Conservation (phyloP, 2,329 filamentous ascomycete genomes). For the Claviceps maximensis region DNA sequence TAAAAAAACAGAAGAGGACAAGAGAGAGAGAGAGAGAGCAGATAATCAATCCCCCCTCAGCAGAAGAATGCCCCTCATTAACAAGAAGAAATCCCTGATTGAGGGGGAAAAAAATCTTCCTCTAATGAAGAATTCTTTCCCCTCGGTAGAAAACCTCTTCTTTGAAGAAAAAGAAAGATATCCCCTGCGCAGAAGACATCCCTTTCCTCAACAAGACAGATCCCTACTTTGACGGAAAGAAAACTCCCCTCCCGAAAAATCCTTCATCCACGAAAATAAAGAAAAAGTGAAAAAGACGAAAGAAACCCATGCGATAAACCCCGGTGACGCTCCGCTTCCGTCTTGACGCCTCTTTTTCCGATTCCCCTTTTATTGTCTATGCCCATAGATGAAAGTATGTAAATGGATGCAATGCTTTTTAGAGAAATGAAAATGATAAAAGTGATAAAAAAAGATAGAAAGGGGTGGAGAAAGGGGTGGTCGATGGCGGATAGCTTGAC, state of each 20-base stretch:
- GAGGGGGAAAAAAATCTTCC: no score
- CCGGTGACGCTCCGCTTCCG: background rate
- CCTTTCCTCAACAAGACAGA: no score
- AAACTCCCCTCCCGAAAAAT: background rate
- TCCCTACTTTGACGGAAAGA: background rate
- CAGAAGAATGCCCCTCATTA: no score
- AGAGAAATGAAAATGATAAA: background rate
- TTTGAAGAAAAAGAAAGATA: no score
- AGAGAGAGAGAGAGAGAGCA: background rate
- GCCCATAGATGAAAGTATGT: background rate
- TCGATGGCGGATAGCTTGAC: background rate
- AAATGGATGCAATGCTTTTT: background rate
- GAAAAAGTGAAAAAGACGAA: background rate
- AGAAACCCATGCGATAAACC: background rate
- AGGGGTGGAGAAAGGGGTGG: no score
- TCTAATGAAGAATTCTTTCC: no score
- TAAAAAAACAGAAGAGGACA: constrained; percentile 1
- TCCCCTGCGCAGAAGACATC: no score
- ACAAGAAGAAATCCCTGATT: no score
- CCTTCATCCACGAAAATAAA: no score
- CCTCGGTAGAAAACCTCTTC: no score
- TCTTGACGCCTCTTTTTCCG: background rate
- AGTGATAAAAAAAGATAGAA: no score
- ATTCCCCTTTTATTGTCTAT: constrained; percentile 1
- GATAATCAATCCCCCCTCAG: no score